These are phyloP conservation scores for Yamadazyma diddensiae DNA, from an alignment of 1,139 yeast genomes.

Conservation along the genomic window DNA sequence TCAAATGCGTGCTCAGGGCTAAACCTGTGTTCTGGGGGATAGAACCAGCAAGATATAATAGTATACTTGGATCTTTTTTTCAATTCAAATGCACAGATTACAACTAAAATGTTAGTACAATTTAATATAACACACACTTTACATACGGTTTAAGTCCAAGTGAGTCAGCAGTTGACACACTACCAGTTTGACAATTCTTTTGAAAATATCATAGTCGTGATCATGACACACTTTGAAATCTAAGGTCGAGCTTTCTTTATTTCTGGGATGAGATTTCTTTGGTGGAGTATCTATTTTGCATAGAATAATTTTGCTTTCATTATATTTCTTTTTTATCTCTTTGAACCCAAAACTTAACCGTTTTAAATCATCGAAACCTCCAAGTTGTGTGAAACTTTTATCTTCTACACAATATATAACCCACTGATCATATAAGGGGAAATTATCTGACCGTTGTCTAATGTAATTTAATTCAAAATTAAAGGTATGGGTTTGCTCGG, in stretches of 20 bases:
- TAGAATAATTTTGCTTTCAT: slow-evolving; percentile 10
- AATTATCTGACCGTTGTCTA: slow-evolving; percentile 12
- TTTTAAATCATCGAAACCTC: slow-evolving; percentile 15
- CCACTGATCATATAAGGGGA: slow-evolving; percentile 21
- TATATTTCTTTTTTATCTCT: slow-evolving; percentile 6
- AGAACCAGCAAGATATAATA: slow-evolving; percentile 22
- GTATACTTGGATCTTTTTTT: slow-evolving; percentile 17
- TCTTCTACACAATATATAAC: slow-evolving; percentile 13
- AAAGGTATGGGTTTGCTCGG: slow-evolving; percentile 15
- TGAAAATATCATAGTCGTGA: slow-evolving; percentile 13
- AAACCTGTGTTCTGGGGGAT: slow-evolving; percentile 14
- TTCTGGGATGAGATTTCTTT: slow-evolving; percentile 10
- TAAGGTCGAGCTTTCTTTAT: slow-evolving; percentile 10
- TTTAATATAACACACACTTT: not conserved
- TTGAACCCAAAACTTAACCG: slow-evolving; percentile 16
- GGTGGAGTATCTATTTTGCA: slow-evolving; percentile 18
- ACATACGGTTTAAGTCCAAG: slow-evolving; percentile 18
- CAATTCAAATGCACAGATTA: slow-evolving; percentile 20
- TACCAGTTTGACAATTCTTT: slow-evolving; percentile 10
- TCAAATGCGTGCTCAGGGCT: slow-evolving; percentile 10
- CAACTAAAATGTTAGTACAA: slow-evolving; percentile 13
- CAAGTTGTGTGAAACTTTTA: slow-evolving; percentile 7
- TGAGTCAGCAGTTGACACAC: slow-evolving; percentile 15
- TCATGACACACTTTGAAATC: slow-evolving; percentile 14
- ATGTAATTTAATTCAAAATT: slow-evolving; percentile 12